Conservation (phyloP, 1,284 basidiomycete species). For the Stygiomarasmius scandens region DNA sequence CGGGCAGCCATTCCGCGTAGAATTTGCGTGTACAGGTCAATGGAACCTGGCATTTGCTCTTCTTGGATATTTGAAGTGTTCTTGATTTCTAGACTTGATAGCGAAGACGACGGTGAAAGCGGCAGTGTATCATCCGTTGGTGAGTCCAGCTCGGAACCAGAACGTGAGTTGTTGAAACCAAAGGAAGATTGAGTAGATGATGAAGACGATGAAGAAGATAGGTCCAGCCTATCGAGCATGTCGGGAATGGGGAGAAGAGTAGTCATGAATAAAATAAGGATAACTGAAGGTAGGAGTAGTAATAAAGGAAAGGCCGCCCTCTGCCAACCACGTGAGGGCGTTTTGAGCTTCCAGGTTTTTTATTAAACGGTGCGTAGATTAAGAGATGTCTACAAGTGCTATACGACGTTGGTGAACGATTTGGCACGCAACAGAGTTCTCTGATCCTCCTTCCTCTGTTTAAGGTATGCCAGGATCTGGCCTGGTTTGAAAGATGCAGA, state of each 20-base stretch:
- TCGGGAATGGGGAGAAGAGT: constrained; percentile 2
- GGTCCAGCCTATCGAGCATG: constrained; percentile 11
- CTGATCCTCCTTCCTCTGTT: background rate
- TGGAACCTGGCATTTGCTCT: background rate
- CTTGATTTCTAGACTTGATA: background rate
- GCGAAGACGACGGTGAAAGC: constrained; percentile 2
- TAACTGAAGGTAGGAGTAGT: background rate
- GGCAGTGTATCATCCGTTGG: constrained; percentile 3
- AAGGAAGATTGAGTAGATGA: constrained; percentile 10
- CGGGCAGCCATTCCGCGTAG: background rate
- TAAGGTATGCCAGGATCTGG: background rate
- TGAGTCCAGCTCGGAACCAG: background rate
- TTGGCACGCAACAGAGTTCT: background rate
- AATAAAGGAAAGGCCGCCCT: no score
- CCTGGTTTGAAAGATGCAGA: background rate
- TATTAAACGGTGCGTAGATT: no score
- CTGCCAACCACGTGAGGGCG: no score
- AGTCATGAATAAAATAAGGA: background rate
- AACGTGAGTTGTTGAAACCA: background rate
- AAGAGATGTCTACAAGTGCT: background rate
- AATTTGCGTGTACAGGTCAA: background rate
- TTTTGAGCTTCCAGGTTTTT: no score
- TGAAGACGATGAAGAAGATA: constrained; percentile 12
- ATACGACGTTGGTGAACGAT: background rate
- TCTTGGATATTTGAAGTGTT: background rate